phyloP scores from a whole-genome alignment of 2,329 filamentous ascomycete genomes.

The Alternaria brassicicola region DNA sequence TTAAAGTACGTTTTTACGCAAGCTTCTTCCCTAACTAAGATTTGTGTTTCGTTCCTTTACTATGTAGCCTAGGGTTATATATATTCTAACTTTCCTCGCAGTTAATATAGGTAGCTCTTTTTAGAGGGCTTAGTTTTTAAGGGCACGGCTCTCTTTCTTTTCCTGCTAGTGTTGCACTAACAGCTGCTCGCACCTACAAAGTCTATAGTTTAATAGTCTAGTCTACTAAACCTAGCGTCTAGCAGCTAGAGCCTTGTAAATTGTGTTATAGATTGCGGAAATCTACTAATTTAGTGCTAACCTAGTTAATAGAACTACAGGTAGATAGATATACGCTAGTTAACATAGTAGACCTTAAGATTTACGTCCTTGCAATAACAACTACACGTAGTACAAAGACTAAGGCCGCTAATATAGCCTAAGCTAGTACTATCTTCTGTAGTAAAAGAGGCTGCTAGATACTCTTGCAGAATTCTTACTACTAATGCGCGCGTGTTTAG shows the following conservation, averaged over 20 bases:
- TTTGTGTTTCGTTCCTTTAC: background rate
- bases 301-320: constrained; percentile 8
- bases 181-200: constrained; percentile 4
- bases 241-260: constrained; percentile 16
- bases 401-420: background rate
- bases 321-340: constrained; percentile 13
- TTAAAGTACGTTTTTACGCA: background rate
- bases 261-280: constrained; percentile 12
- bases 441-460: constrained; percentile 13
- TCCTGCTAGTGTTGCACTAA: constrained; percentile 4
- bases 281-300: constrained; percentile 19
- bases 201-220: constrained; percentile 8
- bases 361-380: constrained; percentile 9
- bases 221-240: constrained; percentile 16
- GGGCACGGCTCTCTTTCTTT: constrained; percentile 11
- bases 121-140: constrained; percentile 5
- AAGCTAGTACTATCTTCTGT: constrained; percentile 12
- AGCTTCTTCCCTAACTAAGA: no score
- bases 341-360: constrained; percentile 8
- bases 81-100: background rate
- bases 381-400: constrained; percentile 10
- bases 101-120: background rate
- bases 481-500: constrained; percentile 7
- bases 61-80: constrained; percentile 1
- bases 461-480: constrained; percentile 18